Evolutionary conservation across 2,329 filamentous ascomycete species (phyloP), one percentile per base, ranked within the genome.

Genomic region (Aspergillus sp.): DNA sequence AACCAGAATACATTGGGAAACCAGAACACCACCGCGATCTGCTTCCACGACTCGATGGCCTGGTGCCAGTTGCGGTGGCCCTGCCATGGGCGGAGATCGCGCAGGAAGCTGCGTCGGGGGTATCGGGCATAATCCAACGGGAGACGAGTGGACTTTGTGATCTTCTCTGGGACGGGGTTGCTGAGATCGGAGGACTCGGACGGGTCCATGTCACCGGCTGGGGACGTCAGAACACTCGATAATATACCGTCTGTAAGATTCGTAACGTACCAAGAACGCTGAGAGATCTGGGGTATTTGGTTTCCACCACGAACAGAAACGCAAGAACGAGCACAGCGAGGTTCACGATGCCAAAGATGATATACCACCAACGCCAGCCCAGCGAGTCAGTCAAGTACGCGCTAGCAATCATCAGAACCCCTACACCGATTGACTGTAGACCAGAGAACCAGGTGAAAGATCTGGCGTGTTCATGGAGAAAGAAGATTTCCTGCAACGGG

Each of bases 1-100:
- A 68, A 65, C 69, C 68, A 74, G 38, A 73, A 59, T 14, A 73
- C 67, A 33, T 71, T 67, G 17, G 71, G 72, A 49, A 73, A 75
- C 24, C 64, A 57, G 7, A 67, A 46, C 8, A 65, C 56, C n/a
- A 65, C 52, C 11, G 53, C 57, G 30, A 65, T 62, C 45, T 67
- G 57, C 32, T 52, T 45, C 54, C 58, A 53, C 56, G 59, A 48
- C 59, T 58, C 36, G 59, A 49, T 6, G 56, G 43, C 38, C 41
- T 59, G 51, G 9, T 50, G 52, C 71, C 71, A 73, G 19, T 47
- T 43, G 24, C 30, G 30, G 13, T 36, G 33, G 32, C 42, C 42
- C 30, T 32, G 32, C 45, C 45, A 38, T 10, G 45, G 45, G 9
- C 14, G 26, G n/a, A 47, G 26, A 8, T 47, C 45, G 4, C 30